Base-by-base conservation (phyloP, 345 rosid genomes). In the Odontarrhena argentea region DNA sequence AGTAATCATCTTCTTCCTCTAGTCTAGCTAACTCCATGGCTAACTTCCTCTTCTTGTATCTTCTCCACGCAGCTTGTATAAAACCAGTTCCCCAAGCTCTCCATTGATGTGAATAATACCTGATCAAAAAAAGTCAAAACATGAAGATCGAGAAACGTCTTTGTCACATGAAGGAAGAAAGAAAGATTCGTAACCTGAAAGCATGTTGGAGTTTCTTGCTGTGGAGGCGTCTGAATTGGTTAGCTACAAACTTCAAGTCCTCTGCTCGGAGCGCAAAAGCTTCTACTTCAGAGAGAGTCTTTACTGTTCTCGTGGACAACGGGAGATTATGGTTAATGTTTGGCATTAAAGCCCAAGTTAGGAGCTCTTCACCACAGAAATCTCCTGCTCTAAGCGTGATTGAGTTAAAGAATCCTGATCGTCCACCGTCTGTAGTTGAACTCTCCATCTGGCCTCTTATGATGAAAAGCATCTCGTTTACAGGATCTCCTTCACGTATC, bases 41-140 rank as follows among this genome's bases (percentile, higher is more conserved):
- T 65, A 81, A 45, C 73, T 80, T 88, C 63, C 82, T 87, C 85
- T 76, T 85, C 67, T 38, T 67, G 73, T 46, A 75, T 51, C 96
- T 37, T 57, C 89, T 80, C 96, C 97, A 88, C 0, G 96, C 92
- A 28, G 81, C 86, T 72, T 92, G 86, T 35, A 92, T 79, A 43
- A 77, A 85, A 68, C 92, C 77, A 47, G 98, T 85, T 43, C 90
- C 95, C 96, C 89, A 92, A 0, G 92, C 78, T 70, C 94, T 79
- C 96, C 96, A 87, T 26, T 91, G 97, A 67, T 91, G 97, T 12
- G 97, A 92, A 69, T 92, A 86, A 79, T 92, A 92, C 68, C 98
- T 79, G 77, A 81, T 7, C 4, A 12, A 6, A 22, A 44, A 51
- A 5, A 70, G 49, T 54, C 48, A 50, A 64, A 53, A 71, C 40